Conservation (phyloP, 306 rosid species). For the Vachellia collinsii region DNA sequence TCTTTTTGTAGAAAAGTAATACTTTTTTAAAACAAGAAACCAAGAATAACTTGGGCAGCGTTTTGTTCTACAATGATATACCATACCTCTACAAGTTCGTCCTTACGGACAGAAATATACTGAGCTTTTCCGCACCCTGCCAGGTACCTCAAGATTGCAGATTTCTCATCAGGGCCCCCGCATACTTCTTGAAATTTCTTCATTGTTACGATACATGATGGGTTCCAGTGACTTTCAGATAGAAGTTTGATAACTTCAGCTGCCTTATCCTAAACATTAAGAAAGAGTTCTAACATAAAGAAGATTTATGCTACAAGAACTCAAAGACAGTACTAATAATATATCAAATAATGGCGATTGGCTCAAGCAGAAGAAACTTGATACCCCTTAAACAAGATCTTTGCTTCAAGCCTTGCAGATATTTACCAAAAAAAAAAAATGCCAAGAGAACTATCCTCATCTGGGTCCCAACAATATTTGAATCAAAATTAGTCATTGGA, state of each 20-base stretch:
- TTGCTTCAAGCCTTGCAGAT: neutral
- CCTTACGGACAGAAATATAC: conserved; percentile 53
- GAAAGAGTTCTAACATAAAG: neutral
- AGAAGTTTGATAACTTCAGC: conserved; percentile 57
- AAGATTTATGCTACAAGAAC: neutral
- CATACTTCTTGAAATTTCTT: conserved; percentile 68
- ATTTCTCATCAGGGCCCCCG: conserved; percentile 67
- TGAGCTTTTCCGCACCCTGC: conserved; percentile 69
- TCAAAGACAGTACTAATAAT: conserved; percentile 3
- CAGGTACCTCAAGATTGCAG: conserved; percentile 69
- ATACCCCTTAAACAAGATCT: neutral
- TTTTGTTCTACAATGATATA: neutral
- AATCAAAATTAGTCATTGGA: neutral
- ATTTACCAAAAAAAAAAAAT: neutral
- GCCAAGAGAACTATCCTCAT: neutral
- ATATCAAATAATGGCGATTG: neutral
- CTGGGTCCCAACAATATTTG: neutral
- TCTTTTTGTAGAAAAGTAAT: neutral
- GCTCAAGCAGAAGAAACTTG: neutral
- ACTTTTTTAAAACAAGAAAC: conserved; percentile 15
- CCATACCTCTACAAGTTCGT: conserved; percentile 68
- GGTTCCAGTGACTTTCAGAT: conserved; percentile 75
- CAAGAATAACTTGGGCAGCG: conserved; percentile 25
- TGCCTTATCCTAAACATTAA: conserved; percentile 64
- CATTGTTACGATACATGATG: conserved; percentile 67